A percentile compares a stretch with the other conserved stretches of the same genome.
phyloP scores from a whole-genome alignment of 352 stramenopile species.

The Pythium aristosporum region DNA sequence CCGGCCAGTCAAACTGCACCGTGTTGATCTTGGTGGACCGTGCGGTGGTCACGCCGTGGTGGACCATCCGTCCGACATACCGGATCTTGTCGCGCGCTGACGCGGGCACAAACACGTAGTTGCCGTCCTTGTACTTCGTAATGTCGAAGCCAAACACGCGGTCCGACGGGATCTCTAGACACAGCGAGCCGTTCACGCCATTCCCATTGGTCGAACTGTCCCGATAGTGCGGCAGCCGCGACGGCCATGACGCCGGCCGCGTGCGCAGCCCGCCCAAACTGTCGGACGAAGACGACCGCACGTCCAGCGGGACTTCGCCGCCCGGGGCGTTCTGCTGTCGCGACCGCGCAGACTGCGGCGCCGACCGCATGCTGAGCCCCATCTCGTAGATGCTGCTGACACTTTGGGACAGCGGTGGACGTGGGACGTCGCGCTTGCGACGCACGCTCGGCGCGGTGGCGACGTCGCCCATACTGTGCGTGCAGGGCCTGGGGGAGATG shows the following conservation, averaged over 20 bases:
- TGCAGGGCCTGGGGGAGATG: background rate
- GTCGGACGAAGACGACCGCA: conserved; percentile 10
- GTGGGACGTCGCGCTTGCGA: conserved; percentile 19
- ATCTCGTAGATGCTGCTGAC: conserved; percentile 2
- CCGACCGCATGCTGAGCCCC: background rate
- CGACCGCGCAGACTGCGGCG: conserved; percentile 11
- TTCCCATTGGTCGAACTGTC: conserved; percentile 15
- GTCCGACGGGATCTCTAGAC: conserved; percentile 16
- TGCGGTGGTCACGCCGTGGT: conserved; percentile 56
- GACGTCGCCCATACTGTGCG: background rate
- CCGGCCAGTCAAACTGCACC: conserved; percentile 86
- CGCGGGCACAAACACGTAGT: conserved; percentile 65
- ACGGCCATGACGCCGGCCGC: conserved; percentile 28
- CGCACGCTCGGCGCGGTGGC: conserved; percentile 3
- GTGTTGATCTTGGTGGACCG: conserved; percentile 85
- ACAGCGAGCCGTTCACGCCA: background rate
- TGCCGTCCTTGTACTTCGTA: conserved; percentile 69
- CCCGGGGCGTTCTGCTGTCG: conserved; percentile 17
- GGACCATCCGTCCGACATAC: conserved; percentile 70
- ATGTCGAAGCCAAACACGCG: conserved; percentile 83
- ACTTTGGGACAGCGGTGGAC: conserved; percentile 2
- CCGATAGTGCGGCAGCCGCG: conserved; percentile 15
- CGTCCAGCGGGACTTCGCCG: conserved; percentile 7
- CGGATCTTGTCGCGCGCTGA: conserved; percentile 69
- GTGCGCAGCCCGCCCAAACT: conserved; percentile 12